These are phyloP conservation scores for Pachysandra terminalis DNA, from an alignment of 164 flowering plant species.

Conservation along the genomic window DNA sequence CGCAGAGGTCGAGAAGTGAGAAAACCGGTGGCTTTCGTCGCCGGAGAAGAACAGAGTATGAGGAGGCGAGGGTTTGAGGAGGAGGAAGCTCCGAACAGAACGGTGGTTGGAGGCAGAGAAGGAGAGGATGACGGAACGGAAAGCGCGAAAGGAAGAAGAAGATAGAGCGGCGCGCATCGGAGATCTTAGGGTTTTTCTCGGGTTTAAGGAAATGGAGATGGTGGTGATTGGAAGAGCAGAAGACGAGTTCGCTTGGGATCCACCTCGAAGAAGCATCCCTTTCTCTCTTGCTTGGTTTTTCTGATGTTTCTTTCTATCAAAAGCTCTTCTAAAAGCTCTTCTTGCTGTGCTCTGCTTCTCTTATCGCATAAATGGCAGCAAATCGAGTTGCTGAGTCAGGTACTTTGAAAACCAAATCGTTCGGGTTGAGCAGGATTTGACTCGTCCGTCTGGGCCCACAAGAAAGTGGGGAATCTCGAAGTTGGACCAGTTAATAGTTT, in stretches of 20 bases:
- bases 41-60: background rate
- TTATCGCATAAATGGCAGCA: too few species aligned
- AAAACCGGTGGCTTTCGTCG: background rate
- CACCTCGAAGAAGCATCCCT: slow-evolving; percentile 16
- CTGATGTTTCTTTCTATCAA: too few species aligned
- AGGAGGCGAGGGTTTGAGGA: background rate
- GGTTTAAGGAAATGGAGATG: background rate
- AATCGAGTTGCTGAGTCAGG: too few species aligned
- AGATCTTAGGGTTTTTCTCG: slow-evolving; percentile 3
- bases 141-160: slow-evolving; percentile 22
- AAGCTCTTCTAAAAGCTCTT: background rate
- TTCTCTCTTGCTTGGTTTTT: background rate
- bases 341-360: too few species aligned
- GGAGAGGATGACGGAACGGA: slow-evolving; percentile 20
- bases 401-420: too few species aligned
- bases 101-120: slow-evolving; percentile 10
- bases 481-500: too few species aligned
- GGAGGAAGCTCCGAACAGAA: background rate
- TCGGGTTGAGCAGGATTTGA: too few species aligned
- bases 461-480: too few species aligned
- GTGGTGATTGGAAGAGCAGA: background rate
- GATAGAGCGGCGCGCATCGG: slow-evolving; percentile 20
- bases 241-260: slow-evolving; percentile 18
- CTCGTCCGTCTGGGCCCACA: too few species aligned
- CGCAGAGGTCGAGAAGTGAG: background rate